A percentile compares a stretch with the other conserved stretches of the same genome.
phyloP scores from a whole-genome alignment of 2,329 filamentous ascomycete species.

The Cordyceps sp. region DNA sequence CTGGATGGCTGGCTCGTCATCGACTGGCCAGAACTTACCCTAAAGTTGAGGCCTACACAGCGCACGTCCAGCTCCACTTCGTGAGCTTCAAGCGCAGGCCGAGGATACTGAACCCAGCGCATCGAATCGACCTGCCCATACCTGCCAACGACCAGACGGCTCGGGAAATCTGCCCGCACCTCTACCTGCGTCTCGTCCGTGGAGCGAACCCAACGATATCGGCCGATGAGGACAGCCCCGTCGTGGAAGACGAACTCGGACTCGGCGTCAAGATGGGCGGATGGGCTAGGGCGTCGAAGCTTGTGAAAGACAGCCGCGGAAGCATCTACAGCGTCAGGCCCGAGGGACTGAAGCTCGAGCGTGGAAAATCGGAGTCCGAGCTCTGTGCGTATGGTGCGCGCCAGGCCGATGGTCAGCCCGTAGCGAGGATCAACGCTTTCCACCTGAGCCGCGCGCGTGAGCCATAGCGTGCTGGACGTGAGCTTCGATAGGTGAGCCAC shows the following conservation, averaged over 20 bases:
- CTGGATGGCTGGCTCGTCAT: not conserved
- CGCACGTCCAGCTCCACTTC: not conserved
- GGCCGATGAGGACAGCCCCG: not conserved
- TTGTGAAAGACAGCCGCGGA: not conserved
- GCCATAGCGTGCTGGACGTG: conserved; percentile 3
- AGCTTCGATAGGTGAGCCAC: conserved; percentile 5
- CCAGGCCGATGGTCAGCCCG: not conserved
- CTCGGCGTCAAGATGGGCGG: not conserved
- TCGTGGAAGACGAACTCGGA: not conserved
- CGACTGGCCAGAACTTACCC: not conserved
- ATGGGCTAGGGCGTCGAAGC: not conserved
- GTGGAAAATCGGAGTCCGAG: not conserved
- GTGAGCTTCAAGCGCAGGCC: not conserved
- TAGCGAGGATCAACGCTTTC: not conserved
- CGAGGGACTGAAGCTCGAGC: not conserved
- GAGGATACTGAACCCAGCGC: not conserved
- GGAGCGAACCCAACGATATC: not conserved
- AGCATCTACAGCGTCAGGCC: not conserved
- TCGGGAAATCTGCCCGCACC: not conserved
- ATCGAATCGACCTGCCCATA: not conserved
- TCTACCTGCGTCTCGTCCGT: not conserved
- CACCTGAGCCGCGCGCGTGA: not conserved
- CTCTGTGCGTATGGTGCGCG: not conserved
- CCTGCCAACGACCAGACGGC: not conserved
- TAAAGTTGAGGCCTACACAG: not conserved